Evolutionary conservation across 176 grass and related monocot genomes (phyloP), one percentile per base, ranked within the genome.

Genomic region (Triticum aestivum): DNA sequence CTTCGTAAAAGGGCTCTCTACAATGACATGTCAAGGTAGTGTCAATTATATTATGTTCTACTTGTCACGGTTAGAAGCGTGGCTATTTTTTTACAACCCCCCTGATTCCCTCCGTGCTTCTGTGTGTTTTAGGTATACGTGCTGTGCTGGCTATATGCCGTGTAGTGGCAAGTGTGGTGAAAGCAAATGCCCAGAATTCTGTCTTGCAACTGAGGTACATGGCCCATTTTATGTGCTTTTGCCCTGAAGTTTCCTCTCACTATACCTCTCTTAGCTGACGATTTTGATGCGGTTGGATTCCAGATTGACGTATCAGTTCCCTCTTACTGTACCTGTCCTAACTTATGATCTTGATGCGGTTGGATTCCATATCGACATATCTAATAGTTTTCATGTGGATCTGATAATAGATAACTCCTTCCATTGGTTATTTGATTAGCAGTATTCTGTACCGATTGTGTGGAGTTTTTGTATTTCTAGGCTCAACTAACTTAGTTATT

Each of bases 1-100:
- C 97, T 99, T 83, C 92, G 97, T 73, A 99, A 96, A 88, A 90
- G 97, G 87, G 94, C 97, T 89, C 94, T 99, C 61, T 96, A 99
- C 10, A 94, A 94, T 96, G 97, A 99, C 88, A 99, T 99, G 94
- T 94, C 94, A 42, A 96, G 97, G 97, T 99, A 94, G 11, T 2
- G 5, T 56, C 2, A 26, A 47, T 79, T 62, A 47, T 69, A 32
- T 68, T 47, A 29, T 83, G 20, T 27, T 81, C 17, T 75, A 82
- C n/a, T 69, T 84, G 15, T 41, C 13, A 42, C 18, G 17, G 15
- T 70, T 91, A 54, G 42, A 23, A 41, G 30, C 1, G 5, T 24
- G 10, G 20, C 9, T 30, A 30, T 8, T 62, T 87, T 81, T n/a
- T 86, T 80, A 59, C 51, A 11, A 65, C 0, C 14, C 4, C 38